Evolutionary conservation across 305 asterid genomes (phyloP).

Genomic region (Caryopteris hybrid): DNA sequence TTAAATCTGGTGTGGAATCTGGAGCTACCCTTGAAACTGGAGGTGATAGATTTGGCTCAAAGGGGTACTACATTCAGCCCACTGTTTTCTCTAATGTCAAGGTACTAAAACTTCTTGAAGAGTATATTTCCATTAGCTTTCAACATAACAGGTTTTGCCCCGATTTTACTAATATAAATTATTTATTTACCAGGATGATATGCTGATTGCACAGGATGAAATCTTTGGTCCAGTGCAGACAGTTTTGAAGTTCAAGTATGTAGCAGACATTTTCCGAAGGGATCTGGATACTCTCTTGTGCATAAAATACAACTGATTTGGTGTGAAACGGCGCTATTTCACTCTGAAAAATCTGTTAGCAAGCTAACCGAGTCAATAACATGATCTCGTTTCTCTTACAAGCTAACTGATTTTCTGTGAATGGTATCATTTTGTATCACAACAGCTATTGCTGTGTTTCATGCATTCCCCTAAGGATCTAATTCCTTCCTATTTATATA

Average conservation of each 20-base stretch:
- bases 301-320: neutral
- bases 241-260: constrained; percentile 72
- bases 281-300: neutral
- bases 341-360: no score
- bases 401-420: neutral
- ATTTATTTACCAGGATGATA: constrained; percentile 53
- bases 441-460: no score
- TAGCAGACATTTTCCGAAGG: neutral
- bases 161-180: neutral
- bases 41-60: constrained; percentile 57
- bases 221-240: constrained; percentile 95
- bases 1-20: constrained; percentile 54
- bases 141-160: neutral
- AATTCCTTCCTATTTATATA: no score
- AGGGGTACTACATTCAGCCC: constrained; percentile 81
- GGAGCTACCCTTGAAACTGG: constrained; percentile 96
- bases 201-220: constrained; percentile 82
- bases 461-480: no score
- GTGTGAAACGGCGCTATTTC: neutral
- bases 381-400: no score
- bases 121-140: neutral
- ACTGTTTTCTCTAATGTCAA: constrained; percentile 90
- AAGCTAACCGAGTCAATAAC: no score
- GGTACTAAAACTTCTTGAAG: constrained; percentile 38
- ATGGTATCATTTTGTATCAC: neutral